phyloP scores from a whole-genome alignment of 345 rosid genomes.

The Hibiscus trionum region DNA sequence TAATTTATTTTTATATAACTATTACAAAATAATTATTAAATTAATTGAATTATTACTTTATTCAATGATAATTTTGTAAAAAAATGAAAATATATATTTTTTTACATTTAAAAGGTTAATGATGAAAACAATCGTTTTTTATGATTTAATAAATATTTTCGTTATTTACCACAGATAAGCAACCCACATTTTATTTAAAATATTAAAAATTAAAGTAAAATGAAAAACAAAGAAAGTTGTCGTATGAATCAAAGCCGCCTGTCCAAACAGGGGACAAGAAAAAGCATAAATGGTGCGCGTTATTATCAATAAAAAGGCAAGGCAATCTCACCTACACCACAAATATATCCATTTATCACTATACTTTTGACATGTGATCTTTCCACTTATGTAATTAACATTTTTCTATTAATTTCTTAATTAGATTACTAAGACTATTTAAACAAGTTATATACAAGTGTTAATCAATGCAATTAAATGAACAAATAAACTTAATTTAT shows the following conservation, averaged over 20 bases:
- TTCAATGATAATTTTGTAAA: too few species aligned
- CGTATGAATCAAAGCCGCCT: not conserved
- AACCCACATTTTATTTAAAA: too few species aligned
- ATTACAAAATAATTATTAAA: too few species aligned
- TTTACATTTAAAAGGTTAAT: too few species aligned
- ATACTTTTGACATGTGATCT: not conserved
- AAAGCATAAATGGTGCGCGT: not conserved
- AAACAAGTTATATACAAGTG: not conserved
- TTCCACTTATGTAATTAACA: not conserved
- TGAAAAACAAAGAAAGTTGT: not conserved
- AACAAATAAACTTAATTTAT: too few species aligned
- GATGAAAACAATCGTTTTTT: too few species aligned
- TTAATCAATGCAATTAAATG: not conserved
- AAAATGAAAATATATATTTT: too few species aligned
- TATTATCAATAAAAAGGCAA: not conserved
- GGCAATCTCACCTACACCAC: not conserved
- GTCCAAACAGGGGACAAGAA: not conserved
- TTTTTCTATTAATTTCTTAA: not conserved
- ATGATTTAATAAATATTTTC: too few species aligned
- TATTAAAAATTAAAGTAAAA: not conserved
- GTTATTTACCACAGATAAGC: too few species aligned
- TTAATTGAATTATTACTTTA: too few species aligned
- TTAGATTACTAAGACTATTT: not conserved
- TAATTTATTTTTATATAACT: too few species aligned
- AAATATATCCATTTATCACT: not conserved